Evolutionary conservation across 1,284 basidiomycete genomes (phyloP), one percentile per base, ranked within the genome.

Genomic region (Tilletia walkeri): DNA sequence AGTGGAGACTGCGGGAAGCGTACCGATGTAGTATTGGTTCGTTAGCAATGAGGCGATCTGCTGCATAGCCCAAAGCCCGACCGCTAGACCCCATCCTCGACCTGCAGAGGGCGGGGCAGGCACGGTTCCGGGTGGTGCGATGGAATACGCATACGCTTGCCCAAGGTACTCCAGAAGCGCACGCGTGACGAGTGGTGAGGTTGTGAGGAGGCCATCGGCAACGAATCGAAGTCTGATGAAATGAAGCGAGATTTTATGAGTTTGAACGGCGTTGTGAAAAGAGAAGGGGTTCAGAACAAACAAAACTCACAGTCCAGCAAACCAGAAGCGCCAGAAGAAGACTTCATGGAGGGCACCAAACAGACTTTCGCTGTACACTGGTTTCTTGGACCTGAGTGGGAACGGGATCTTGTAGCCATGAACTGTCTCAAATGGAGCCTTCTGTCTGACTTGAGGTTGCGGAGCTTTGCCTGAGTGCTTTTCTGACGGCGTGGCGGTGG

Each of bases 161-260:
- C 88, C 87, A 0, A 88, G 88, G 83, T 94, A 95, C 48, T 86
- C 88, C 81, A 95, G 92, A 80, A 95, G 88, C 12, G 88, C 89
- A 45, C 74, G 70, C 20, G 76, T 65, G n/a, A 76, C 39, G 34
- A 76, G 71, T 18, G 75, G 75, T n/a, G 69, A 71, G 9, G 75
- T 76, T 61, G 76, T 76, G 63, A 70, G 66, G 36, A 67, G 65
- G 7, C 67, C 69, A 18, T 68, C 67, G 3, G 65, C 72, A 5
- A 73, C 47, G 39, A 76, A 68, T 41, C 76, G 76, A 63, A 76
- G 63, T 20, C 71, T 41, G 20, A 18, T 53, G 50, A 53, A 30
- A 53, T 53, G n/a, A 53, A 53, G n/a, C 14, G 14, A 45, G 1
- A 14, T 45, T 45, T 45, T 30, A 30, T 30, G 24, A 30, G 24